These are phyloP conservation scores for Talinum fruticosum DNA, from an alignment of 148 eudicot species.

Conservation along the genomic window DNA sequence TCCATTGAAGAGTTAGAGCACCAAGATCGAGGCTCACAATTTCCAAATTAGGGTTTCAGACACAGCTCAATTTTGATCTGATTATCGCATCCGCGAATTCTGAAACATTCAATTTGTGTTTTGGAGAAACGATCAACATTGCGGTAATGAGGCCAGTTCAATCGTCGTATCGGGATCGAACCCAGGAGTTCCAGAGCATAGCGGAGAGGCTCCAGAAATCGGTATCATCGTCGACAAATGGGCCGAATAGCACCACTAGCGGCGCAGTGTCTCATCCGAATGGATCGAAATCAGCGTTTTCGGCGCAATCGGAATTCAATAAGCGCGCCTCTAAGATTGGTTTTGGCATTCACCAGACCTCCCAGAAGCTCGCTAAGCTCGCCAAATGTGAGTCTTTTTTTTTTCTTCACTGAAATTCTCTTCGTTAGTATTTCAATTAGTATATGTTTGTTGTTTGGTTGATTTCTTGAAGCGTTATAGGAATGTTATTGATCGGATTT, in stretches of 20 bases:
- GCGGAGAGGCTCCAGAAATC: conserved; percentile 50
- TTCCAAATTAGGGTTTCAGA: conserved; percentile 6
- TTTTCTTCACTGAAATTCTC: background rate
- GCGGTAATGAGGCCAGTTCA: conserved; percentile 37
- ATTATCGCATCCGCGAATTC: background rate
- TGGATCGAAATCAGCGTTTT: conserved; percentile 45
- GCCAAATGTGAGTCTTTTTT: conserved; percentile 56
- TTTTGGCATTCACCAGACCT: conserved; percentile 73
- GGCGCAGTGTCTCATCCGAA: conserved; percentile 28
- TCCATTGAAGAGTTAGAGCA: background rate
- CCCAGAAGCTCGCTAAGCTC: conserved; percentile 79
- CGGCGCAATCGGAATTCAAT: conserved; percentile 68
- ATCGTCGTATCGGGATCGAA: conserved; percentile 72
- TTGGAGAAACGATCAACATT: background rate
- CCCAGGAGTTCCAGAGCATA: conserved; percentile 57
- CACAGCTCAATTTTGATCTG: background rate
- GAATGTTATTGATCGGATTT: conserved; percentile 8
- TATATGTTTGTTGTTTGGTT: background rate
- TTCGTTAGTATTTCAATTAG: background rate
- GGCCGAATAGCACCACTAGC: conserved; percentile 23
- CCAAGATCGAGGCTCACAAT: conserved; percentile 11
- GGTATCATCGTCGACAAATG: conserved; percentile 13
- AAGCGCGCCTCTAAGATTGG: conserved; percentile 71
- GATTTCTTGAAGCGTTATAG: background rate
- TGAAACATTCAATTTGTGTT: background rate